Percentiles rank a stretch among this genome's conserved stretches.
phyloP scores from a whole-genome alignment of 805 yeast species.

The Candida andamanensis region DNA sequence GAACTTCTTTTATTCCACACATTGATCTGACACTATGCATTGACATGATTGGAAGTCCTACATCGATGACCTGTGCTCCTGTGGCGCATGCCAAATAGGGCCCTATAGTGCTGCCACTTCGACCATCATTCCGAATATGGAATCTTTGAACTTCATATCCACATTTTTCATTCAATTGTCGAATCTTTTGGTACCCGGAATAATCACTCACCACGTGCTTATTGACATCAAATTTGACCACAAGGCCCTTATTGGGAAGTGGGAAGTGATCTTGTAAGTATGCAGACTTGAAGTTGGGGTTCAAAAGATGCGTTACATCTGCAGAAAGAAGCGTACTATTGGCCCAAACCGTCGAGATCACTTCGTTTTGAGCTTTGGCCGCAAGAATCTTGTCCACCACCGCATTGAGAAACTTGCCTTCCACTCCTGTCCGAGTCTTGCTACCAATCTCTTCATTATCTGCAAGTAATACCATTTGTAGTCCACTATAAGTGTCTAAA shows the following conservation, averaged over 20 bases:
- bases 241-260: constrained; percentile 34
- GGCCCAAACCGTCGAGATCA: constrained; percentile 16
- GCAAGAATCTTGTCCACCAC: constrained; percentile 11
- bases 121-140: constrained; percentile 37
- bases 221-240: constrained; percentile 32
- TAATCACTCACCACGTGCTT: constrained; percentile 36
- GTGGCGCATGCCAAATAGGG: constrained; percentile 33
- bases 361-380: constrained; percentile 1
- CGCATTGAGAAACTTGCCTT: constrained; percentile 23
- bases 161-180: constrained; percentile 18
- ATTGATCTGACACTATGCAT: constrained; percentile 40
- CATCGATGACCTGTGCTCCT: constrained; percentile 36
- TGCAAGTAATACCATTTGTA: constrained; percentile 28
- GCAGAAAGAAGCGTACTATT: constrained; percentile 35
- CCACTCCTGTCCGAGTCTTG: constrained; percentile 34
- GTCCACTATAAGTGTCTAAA: constrained; percentile 21
- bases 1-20: constrained; percentile 35
- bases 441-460: constrained; percentile 42
- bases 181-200: constrained; percentile 22
- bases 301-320: constrained; percentile 40
- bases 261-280: constrained; percentile 33
- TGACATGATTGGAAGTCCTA: constrained; percentile 38
- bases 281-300: constrained; percentile 33
- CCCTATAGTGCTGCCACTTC: constrained; percentile 41
- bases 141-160: constrained; percentile 29